Conservation (phyloP, 805 yeast genomes). For the Candida suzukii region DNA sequence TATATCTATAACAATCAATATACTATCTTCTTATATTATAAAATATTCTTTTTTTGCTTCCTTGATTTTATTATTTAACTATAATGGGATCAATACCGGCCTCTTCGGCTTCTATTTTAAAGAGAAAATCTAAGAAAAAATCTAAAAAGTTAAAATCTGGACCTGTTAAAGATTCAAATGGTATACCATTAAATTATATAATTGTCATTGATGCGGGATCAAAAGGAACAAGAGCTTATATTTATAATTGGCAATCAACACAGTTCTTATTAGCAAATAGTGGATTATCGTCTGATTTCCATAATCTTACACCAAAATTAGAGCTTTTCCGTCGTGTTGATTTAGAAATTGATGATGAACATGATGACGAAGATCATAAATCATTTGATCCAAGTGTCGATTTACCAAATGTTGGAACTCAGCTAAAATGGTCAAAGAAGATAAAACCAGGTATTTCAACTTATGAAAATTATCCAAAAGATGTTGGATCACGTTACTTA, state of each 20-base stretch:
- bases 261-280: slow-evolving; percentile 15
- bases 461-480: slow-evolving; percentile 39
- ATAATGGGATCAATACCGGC: no score
- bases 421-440: slow-evolving; percentile 41
- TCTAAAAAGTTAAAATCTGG: slow-evolving; percentile 7
- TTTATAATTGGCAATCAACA: slow-evolving; percentile 49
- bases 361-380: no score
- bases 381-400: slow-evolving; percentile 6
- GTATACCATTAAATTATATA: slow-evolving; percentile 52
- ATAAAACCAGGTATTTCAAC: slow-evolving; percentile 53
- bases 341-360: neutral
- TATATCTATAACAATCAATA: no score
- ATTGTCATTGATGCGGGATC: slow-evolving; percentile 62
- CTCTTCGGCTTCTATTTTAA: neutral
- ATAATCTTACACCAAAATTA: slow-evolving; percentile 10
- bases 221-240: slow-evolving; percentile 54
- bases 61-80: no score
- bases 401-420: slow-evolving; percentile 19
- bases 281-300: slow-evolving; percentile 1
- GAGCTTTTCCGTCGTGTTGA: slow-evolving; percentile 12
- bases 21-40: no score
- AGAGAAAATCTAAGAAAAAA: neutral
- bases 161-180: slow-evolving; percentile 27
- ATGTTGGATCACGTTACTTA: slow-evolving; percentile 46
- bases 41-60: no score